Evolutionary conservation across 108 stramenopile genomes (phyloP).

Genomic region (Conticribra guillardii): DNA sequence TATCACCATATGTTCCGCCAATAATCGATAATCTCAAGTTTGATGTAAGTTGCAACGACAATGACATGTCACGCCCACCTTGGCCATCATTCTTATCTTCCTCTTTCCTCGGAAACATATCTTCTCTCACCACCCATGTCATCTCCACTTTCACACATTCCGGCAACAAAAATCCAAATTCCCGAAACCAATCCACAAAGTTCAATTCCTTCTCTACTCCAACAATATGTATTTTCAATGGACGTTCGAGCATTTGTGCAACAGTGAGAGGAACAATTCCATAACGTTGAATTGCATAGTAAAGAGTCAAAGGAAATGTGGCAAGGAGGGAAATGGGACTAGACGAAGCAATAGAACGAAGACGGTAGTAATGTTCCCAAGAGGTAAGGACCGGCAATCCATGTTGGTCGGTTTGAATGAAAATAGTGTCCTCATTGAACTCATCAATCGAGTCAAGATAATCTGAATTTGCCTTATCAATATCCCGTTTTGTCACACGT

Average conservation of each 20-base stretch:
- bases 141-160: conserved; percentile 70
- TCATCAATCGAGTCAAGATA: no score
- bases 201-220: conserved; percentile 91
- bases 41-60: conserved; percentile 50
- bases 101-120: conserved; percentile 72
- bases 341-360: conserved; percentile 60
- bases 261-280: conserved; percentile 80
- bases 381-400: conserved; percentile 55
- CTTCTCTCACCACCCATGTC: conserved; percentile 76
- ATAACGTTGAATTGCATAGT: conserved; percentile 68
- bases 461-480: background rate
- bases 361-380: conserved; percentile 82
- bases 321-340: conserved; percentile 77
- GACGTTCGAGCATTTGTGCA: conserved; percentile 74
- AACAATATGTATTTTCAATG: conserved; percentile 79
- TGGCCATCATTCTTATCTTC: background rate
- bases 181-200: conserved; percentile 84
- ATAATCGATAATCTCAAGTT: conserved; percentile 58
- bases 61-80: background rate
- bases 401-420: conserved; percentile 34
- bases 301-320: conserved; percentile 86
- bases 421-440: conserved; percentile 14
- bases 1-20: conserved; percentile 79
- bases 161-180: conserved; percentile 72
- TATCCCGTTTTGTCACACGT: conserved; percentile 43